These are phyloP conservation scores for Russula lepida DNA, from an alignment of 768 basidiomycete genomes.

Conservation along the genomic window DNA sequence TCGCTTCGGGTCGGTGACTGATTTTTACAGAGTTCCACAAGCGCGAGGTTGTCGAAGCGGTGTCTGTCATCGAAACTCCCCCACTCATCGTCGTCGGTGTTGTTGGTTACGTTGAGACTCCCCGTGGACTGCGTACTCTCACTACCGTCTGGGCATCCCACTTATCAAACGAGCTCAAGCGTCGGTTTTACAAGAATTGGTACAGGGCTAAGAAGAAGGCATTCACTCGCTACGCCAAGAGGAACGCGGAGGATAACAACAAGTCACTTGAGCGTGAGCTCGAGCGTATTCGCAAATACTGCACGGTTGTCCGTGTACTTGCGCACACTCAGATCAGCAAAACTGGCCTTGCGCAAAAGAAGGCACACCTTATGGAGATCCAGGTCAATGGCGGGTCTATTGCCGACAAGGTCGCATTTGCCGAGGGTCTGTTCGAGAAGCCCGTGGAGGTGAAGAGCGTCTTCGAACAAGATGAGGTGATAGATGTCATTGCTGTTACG, in stretches of 20 bases:
- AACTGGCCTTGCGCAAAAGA: slow-evolving; percentile 97
- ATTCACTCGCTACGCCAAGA: slow-evolving; percentile 99
- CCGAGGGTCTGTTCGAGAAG: slow-evolving; percentile 94
- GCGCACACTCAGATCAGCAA: slow-evolving; percentile 98
- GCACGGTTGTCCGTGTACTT: slow-evolving; percentile 98
- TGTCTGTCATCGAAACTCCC: slow-evolving; percentile 92
- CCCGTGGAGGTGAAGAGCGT: slow-evolving; percentile 74
- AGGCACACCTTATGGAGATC: slow-evolving; percentile 99
- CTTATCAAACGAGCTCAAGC: slow-evolving; percentile 95
- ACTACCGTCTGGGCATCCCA: slow-evolving; percentile 99
- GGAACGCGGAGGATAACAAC: slow-evolving; percentile 91
- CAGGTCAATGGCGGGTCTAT: slow-evolving; percentile 96
- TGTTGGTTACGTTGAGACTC: slow-evolving; percentile 99
- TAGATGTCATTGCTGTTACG: slow-evolving; percentile 96
- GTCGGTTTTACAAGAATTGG: slow-evolving; percentile 99
- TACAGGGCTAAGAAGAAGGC: slow-evolving; percentile 99
- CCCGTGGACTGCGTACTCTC: slow-evolving; percentile 95
- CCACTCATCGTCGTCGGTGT: slow-evolving; percentile 95
- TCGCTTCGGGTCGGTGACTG: background rate
- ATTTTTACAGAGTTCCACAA: slow-evolving; percentile 90
- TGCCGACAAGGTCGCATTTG: slow-evolving; percentile 96
- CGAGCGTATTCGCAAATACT: slow-evolving; percentile 99
- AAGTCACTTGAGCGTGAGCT: slow-evolving; percentile 91
- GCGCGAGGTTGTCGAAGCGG: slow-evolving; percentile 97
- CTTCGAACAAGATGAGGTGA: slow-evolving; percentile 95